Evolutionary conservation across 352 stramenopile species (phyloP), one percentile per base, ranked within the genome.

Genomic region (Globisporangium paroecandrum): DNA sequence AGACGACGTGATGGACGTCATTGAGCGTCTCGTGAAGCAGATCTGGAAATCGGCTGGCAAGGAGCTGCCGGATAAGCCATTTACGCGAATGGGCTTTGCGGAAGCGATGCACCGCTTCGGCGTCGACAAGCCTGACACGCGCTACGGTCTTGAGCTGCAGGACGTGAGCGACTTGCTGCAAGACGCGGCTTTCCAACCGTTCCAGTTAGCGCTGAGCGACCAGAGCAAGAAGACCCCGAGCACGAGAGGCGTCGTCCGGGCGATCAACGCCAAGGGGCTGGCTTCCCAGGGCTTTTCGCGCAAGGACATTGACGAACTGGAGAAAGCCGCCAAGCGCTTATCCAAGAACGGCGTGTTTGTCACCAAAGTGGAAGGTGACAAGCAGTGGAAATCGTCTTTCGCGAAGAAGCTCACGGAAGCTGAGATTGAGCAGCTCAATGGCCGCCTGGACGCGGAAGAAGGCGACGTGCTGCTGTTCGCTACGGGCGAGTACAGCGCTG

Each of bases 91-190:
- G 79, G 68, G 69, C 6, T 97, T 92, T 53, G 68, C 73, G 1
- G 86, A 97, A 25, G 82, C 83, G 6, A 91, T 97, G 83, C 71
- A 89, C 34, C 81, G 81, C 49, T 96, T 79, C 69, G 89, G 89
- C 22, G 88, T 94, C 0, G 90, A 97, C 75, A 95, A 95, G 63
- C 90, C 89, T 0, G 89, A 96, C 67, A 93, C 83, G 46, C 85
- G 89, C 4, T 93, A 89, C 57, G 84, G 77, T 2, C 69, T 95
- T 6, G 84, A 93, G 66, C 74, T 95, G 2, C 60, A 79, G 54
- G 83, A 94, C 66, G 74, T 91, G 9, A 70, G 70, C 32, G 73
- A 87, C 34, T 9, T 77, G 20, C 54, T 94, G 15, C 62, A 75
- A 36, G 43, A 55, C 3, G 79, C 70, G 24, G 70, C 80, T 15